Base-by-base conservation (phyloP, 805 yeast genomes). In the Torulaspora gathmanii region DNA sequence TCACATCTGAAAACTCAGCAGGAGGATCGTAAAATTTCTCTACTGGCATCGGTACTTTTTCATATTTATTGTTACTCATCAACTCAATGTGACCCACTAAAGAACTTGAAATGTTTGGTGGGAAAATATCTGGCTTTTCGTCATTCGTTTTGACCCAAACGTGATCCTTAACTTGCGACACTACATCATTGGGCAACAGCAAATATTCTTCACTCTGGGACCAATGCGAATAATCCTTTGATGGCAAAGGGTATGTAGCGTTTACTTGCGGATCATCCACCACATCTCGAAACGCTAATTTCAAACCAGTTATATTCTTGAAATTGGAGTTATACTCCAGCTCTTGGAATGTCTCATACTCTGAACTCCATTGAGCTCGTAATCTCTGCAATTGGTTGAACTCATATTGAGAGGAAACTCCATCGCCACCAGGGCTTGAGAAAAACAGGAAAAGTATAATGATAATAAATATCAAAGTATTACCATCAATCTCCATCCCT, bases 301-400 rank as follows among this genome's bases (percentile, higher is more conserved):
- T 73, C 46, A 82, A 77, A 3, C 96, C 96, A 0, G 93, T 83
- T 12, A 86, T 61, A 54, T 85, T 83, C 1, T 85, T 84, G 58
- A 80, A 82, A 5, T 86, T 87, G 3, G 64, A 48, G 15, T 58
- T 44, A 60, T 74, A 82, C 1, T 74, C 70, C 34, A 76, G 60
- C 30, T 70, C 66, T 11, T 50, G 53, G 27, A 82, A 61, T 1
- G 62, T 57, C 2, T 61, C 50, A 53, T 62, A 57, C 40, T 60
- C 72, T 52, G 53, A 53, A 49, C 53, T 51, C 37, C 57, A 60
- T 49, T 70, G 73, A 3, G 65, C 55, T 37, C 67, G 70, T 40
- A 75, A 64, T 9, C 61, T 56, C n/a, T 61, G 51, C 12, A 76
- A 55, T 48, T 70, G 73, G 38, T 54, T 58, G 40, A 63, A 66